Base-by-base conservation (phyloP, 2,329 filamentous ascomycete species). In the Colletotrichum costaricense region DNA sequence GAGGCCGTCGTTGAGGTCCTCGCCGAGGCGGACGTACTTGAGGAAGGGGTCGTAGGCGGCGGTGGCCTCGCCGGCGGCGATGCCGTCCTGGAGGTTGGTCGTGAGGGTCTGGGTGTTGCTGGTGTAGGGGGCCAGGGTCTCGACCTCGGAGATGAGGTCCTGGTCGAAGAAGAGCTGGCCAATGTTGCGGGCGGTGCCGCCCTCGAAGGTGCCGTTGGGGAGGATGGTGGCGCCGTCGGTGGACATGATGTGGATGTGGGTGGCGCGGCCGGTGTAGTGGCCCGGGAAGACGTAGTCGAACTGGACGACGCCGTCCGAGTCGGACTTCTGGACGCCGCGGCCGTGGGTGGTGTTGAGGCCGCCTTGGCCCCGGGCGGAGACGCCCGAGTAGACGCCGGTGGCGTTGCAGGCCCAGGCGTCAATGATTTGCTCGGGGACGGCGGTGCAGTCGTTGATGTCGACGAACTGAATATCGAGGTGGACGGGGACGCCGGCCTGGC, bases 21-120 rank as follows among this genome's bases (percentile, higher is more conserved):
- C 87, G 0, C 90, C 90, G 4, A 93, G 84, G 3, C 87, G 82
- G 14, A 88, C 86, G 75, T 91, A 92, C 77, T 91, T 85, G 74
- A 91, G 82, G 76, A 92, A 81, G 0, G 90, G 90, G 3, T 85
- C 86, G 58, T 63, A 74, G 54, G 86, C 86, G 5, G 86, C 84
- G 75, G 86, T 81, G 35, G 86, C 79, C 49, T 88, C 84, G 63
- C 90, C 83, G 26, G 80, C 78, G 7, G 72, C 68, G 54, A 67
- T 68, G 57, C 22, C 28, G 75, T 93, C 91, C 0, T 88, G 82
- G 1, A 80, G 81, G 77, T 92, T 92, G 49, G 78, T 81, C 2
- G 87, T 91, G 33, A 88, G 70, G 0, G 79, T 74, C 75, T 87
- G 84, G 0, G 79, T 83, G 79, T 89, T 89, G 64, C 78, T 78